A percentile compares a stretch with the other conserved stretches of the same genome.
Conservation (phyloP, 257 asterid species). For the Primulina huaijiensis region DNA sequence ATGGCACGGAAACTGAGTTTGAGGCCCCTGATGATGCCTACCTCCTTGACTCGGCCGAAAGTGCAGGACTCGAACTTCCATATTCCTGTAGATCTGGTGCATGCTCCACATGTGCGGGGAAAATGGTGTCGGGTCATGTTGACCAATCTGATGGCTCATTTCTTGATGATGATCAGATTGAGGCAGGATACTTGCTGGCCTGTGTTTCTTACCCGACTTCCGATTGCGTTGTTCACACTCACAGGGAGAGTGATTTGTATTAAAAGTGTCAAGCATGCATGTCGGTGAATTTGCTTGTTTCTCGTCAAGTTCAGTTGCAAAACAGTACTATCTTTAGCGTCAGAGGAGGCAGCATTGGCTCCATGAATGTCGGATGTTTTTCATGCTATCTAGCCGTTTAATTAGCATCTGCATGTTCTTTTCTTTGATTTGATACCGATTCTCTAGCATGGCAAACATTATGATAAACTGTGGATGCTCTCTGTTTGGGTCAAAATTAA, state of each 20-base stretch:
- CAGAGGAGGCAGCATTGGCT: too few relatives aligned
- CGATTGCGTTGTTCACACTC: slow-evolving; percentile 37
- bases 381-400: too few relatives aligned
- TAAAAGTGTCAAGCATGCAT: neutral
- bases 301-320: neutral
- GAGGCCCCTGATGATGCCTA: slow-evolving; percentile 38
- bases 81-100: slow-evolving; percentile 46
- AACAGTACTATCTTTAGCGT: too few relatives aligned
- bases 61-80: slow-evolving; percentile 38
- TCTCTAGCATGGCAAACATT: too few relatives aligned
- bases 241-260: slow-evolving; percentile 39
- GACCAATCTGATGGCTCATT: slow-evolving; percentile 47
- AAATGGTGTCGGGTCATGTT: slow-evolving; percentile 30
- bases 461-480: too few relatives aligned
- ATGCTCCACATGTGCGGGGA: slow-evolving; percentile 42
- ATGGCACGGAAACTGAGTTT: slow-evolving; percentile 29
- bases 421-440: too few relatives aligned
- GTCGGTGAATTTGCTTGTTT: neutral
- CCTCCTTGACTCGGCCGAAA: slow-evolving; percentile 45
- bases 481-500: too few relatives aligned
- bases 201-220: slow-evolving; percentile 41
- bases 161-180: slow-evolving; percentile 36
- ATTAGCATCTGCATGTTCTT: too few relatives aligned
- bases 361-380: too few relatives aligned
- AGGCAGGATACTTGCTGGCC: slow-evolving; percentile 36